Conservation (phyloP, 139 green algal species). For the Haematococcus lacustris region DNA sequence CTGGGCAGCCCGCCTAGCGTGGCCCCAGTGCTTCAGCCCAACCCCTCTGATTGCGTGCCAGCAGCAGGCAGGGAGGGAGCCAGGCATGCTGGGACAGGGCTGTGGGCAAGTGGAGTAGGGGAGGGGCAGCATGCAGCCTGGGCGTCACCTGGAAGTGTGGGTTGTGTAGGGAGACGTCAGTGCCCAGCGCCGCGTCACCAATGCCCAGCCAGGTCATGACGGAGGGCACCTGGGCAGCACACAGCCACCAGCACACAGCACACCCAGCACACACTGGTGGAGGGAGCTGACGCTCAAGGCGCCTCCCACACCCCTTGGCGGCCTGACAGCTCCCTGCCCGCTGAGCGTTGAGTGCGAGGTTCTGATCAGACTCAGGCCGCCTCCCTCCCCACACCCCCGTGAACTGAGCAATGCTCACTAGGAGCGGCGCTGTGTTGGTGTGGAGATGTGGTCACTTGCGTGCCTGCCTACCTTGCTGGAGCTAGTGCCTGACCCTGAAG, state of each 20-base stretch:
- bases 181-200: constrained; percentile 27
- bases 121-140: too few relatives aligned
- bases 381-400: not conserved
- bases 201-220: constrained; percentile 78
- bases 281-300: not conserved
- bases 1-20: too few relatives aligned
- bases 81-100: too few relatives aligned
- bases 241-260: not conserved
- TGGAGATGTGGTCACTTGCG: not conserved
- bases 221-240: constrained; percentile 29
- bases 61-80: too few relatives aligned
- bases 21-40: too few relatives aligned
- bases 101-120: too few relatives aligned
- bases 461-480: not conserved
- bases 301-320: too few relatives aligned
- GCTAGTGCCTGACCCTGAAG: too few relatives aligned
- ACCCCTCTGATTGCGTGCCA: too few relatives aligned
- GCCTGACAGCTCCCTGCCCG: not conserved
- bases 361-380: not conserved
- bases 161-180: not conserved
- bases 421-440: too few relatives aligned
- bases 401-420: constrained; percentile 3
- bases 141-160: not conserved
- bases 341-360: not conserved
- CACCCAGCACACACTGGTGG: not conserved